Evolutionary conservation across 805 yeast species (phyloP), one percentile per base, ranked within the genome.

Genomic region (Saturnispora zaruensis): DNA sequence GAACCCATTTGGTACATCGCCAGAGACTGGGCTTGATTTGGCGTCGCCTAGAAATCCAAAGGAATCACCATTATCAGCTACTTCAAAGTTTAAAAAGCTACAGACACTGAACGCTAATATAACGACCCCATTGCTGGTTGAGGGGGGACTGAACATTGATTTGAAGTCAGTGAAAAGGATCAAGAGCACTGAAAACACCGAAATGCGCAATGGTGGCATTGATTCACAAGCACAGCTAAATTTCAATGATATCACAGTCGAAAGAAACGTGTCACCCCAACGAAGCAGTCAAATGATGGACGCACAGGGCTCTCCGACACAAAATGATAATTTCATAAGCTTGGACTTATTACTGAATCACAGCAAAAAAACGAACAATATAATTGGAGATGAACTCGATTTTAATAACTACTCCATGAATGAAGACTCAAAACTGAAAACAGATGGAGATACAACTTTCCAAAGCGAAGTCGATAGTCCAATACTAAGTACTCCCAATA

Each of bases 1-100:
- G 25, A 63, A 72, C 51, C 76, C 76, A 6, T 72, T 72, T 52
- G 67, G 63, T 9, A 62, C 55, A 3, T 58, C 67, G 2, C 66
- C 65, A 1, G 58, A 54, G 18, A 51, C 20, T 33, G 14, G 28
- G 11, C 26, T 14, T 21, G 14, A 13, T 3, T 21, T 24, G 5
- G 9, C 20, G 32, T 40, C 44, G 5, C 30, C 25, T 5, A 6
- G 9, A 9, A 45, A 45, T 20, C 20, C 16, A 30, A 28, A 16
- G 11, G 32, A 24, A 6, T 47, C 50, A n/a, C 50, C 45, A 23
- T 24, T 47, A 25, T 47, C 50, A 6, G 21, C 32, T 14, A 28
- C 33, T 24, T 37, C 37, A 14, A 47, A 41, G 23, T 47, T 47
- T 16, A 47, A 47, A 25, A 14, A 30, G 20, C 32, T 47, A 24